phyloP scores from a whole-genome alignment of 1,284 basidiomycete species.

The Irpex rosettiformis region DNA sequence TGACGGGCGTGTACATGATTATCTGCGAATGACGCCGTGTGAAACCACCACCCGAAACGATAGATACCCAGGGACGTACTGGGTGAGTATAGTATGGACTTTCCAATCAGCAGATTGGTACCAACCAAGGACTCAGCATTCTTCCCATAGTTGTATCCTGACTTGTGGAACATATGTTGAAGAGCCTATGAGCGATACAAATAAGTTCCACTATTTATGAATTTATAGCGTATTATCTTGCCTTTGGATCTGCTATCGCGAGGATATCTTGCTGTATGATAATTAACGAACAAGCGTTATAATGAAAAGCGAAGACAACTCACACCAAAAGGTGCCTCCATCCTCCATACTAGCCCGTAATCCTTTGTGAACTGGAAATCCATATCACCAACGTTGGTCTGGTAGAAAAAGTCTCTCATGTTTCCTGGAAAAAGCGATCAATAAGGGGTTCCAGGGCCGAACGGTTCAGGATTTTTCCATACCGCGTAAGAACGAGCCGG shows the following conservation, averaged over 20 bases:
- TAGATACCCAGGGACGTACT: conserved; percentile 15
- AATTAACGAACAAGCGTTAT: background rate
- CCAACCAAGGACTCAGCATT: conserved; percentile 6
- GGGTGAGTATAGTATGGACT: conserved; percentile 18
- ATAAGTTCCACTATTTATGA: background rate
- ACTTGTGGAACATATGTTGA: conserved; percentile 26
- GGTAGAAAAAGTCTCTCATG: conserved; percentile 15
- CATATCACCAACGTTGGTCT: conserved; percentile 30
- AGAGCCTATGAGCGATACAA: conserved; percentile 14
- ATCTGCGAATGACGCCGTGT: background rate
- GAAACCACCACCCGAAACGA: background rate
- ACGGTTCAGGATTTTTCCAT: background rate
- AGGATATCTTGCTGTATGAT: conserved; percentile 14
- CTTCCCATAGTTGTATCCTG: conserved; percentile 23
- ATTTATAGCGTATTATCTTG: background rate
- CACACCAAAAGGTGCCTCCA: conserved; percentile 8
- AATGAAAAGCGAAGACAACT: background rate
- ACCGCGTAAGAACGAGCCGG: conserved; percentile 8
- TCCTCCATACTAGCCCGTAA: conserved; percentile 30
- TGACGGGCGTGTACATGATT: conserved; percentile 22
- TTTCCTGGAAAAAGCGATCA: conserved; percentile 9
- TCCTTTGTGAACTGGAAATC: conserved; percentile 28
- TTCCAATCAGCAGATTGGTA: conserved; percentile 16
- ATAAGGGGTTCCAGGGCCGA: no score
- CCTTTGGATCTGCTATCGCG: conserved; percentile 14